These are phyloP conservation scores for Hypoxylon sp. DNA, from an alignment of 2,329 filamentous ascomycete species.

Conservation along the genomic window DNA sequence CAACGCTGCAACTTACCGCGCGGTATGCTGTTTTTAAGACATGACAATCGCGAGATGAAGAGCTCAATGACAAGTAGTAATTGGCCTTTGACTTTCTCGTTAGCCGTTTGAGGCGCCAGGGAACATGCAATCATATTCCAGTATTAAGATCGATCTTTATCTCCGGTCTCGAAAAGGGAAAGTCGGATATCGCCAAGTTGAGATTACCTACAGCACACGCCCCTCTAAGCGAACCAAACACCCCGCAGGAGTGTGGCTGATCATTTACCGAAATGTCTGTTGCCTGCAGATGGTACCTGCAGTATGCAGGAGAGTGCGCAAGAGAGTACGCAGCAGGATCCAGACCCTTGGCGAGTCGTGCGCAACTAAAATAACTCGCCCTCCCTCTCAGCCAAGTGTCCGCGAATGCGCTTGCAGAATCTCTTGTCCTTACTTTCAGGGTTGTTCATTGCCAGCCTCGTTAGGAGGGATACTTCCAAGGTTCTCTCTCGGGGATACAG, in stretches of 20 bases:
- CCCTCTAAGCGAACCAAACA: slow-evolving; percentile 34
- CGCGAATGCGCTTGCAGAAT: slow-evolving; percentile 8
- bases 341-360: slow-evolving; percentile 16
- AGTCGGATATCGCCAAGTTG: slow-evolving; percentile 24
- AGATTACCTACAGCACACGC: slow-evolving; percentile 33
- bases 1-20: slow-evolving; percentile 34
- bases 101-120: slow-evolving; percentile 26
- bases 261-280: slow-evolving; percentile 41
- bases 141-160: slow-evolving; percentile 36
- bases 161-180: slow-evolving; percentile 35
- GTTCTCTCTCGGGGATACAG: slow-evolving; percentile 9
- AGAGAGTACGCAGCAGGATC: slow-evolving; percentile 33
- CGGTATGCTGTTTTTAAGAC: slow-evolving; percentile 22
- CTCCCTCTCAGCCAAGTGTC: slow-evolving; percentile 3
- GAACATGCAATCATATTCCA: slow-evolving; percentile 21
- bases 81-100: slow-evolving; percentile 25
- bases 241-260: slow-evolving; percentile 28
- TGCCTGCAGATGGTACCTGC: slow-evolving; percentile 42
- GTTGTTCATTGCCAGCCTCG: slow-evolving; percentile 16
- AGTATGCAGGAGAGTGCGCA: slow-evolving; percentile 42
- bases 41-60: neutral
- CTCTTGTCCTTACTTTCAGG: neutral
- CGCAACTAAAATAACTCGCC: slow-evolving; percentile 21
- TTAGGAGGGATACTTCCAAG: neutral
- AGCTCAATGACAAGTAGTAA: slow-evolving; percentile 16